Evolutionary conservation across 2,329 filamentous ascomycete species (phyloP), one percentile per base, ranked within the genome.

Genomic region (Dissoconium aciculare): DNA sequence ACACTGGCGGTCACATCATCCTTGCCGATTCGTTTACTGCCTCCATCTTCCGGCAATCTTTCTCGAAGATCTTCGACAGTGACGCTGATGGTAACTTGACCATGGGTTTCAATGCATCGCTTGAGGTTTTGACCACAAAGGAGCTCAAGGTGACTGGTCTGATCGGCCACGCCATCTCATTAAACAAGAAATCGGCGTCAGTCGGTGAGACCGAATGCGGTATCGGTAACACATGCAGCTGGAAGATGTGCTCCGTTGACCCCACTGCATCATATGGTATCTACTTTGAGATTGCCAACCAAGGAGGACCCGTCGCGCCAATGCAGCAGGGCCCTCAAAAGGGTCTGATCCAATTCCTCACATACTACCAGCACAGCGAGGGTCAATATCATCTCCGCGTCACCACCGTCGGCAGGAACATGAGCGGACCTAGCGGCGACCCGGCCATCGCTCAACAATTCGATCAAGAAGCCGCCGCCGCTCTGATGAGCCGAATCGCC

Each of bases 191-290:
- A 54, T 95, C 89, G 0, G 79, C 80, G 5, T 93, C 84, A 2
- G 89, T 98, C 9, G 89, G 89, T 31, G 89, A 98, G 62, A 95
- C 89, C 0, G 89, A 98, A 55, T 94, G 87, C 48, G 89, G 89
- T 50, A 94, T 98, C 46, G 89, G 89, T 42, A 95, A 95, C 54
- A 98, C 89, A 1, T 95, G 87, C 58, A 87, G 85, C 3, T 98
- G 89, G 89, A 98, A 98, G 62, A 94, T 98, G 87, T 95, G 89
- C 50, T 85, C 84, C 44, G 94, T 98, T 44, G 85, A 95, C 47
- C 89, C 89, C 8, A 78, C 75, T 33, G 75, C 89, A 17, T 94
- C 84, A 49, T 95, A 95, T 49, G 89, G 84, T 38, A 71, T 98
- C 40, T 98, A 95, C 60, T 98, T 95, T 47, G 89, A 98, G 57